phyloP scores from a whole-genome alignment of 2,329 filamentous ascomycete genomes.

The Aspergillus eucalypticola region DNA sequence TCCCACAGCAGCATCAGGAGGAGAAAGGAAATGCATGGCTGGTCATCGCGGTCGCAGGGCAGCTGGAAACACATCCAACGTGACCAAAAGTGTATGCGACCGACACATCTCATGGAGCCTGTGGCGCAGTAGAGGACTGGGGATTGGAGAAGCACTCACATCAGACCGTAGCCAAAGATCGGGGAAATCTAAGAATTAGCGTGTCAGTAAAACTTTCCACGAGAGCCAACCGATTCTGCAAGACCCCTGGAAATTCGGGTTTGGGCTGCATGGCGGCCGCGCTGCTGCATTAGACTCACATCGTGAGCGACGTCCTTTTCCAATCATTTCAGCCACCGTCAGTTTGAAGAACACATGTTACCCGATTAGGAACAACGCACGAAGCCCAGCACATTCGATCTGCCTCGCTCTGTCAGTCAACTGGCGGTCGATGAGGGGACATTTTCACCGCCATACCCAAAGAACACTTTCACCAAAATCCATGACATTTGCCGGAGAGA shows the following conservation, averaged over 20 bases:
- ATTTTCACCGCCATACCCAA: constrained; percentile 49
- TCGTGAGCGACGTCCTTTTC: constrained; percentile 41
- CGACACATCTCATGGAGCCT: constrained; percentile 14
- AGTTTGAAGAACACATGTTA: constrained; percentile 25
- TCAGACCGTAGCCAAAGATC: constrained; percentile 42
- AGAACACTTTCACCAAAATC: constrained; percentile 63
- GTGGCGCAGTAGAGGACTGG: constrained; percentile 27
- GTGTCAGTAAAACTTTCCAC: constrained; percentile 37
- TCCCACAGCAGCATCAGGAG: not conserved
- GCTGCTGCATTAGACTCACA: constrained; percentile 32
- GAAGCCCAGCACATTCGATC: constrained; percentile 59
- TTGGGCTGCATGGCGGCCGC: constrained; percentile 36
- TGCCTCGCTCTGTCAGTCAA: constrained; percentile 32
- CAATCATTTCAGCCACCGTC: constrained; percentile 45
- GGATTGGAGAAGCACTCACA: constrained; percentile 31
- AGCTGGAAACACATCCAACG: constrained; percentile 28
- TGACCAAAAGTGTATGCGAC: constrained; percentile 38
- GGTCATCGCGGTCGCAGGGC: not conserved
- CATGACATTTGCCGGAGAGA: constrained; percentile 60
- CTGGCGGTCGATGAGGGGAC: constrained; percentile 18
- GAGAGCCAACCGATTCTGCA: constrained; percentile 41
- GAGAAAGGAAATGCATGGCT: not conserved
- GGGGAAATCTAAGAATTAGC: constrained; percentile 44
- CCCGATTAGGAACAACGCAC: constrained; percentile 45
- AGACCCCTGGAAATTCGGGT: constrained; percentile 28